These are phyloP conservation scores for Tilletia indica DNA, from an alignment of 1,284 basidiomycete genomes.

Conservation along the genomic window DNA sequence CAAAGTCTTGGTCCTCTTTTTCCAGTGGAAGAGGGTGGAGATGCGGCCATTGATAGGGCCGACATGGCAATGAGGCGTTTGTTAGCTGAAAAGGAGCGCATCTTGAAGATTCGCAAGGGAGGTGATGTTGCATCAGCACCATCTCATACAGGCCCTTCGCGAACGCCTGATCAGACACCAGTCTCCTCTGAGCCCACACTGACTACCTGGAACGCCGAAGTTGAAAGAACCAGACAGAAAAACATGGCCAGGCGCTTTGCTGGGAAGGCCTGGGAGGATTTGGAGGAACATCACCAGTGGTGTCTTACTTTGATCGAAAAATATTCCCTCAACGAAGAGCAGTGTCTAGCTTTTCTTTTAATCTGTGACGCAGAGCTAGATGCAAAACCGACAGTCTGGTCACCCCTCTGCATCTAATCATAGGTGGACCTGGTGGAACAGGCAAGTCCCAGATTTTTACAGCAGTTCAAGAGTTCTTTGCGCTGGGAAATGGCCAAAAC, in stretches of 20 bases:
- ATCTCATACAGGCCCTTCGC: no score
- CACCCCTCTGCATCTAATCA: not conserved
- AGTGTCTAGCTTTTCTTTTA: not conserved
- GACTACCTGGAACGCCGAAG: no score
- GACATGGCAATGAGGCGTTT: no score
- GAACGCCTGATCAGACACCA: no score
- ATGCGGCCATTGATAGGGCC: no score
- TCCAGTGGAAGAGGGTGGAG: no score
- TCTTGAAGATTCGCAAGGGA: no score
- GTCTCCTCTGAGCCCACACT: no score
- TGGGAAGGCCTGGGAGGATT: not conserved
- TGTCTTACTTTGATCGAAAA: not conserved
- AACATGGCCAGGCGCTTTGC: not conserved
- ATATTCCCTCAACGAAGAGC: slow-evolving; percentile 3
- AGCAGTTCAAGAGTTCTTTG: not conserved
- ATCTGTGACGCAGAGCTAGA: not conserved
- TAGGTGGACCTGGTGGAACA: not conserved
- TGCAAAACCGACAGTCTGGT: not conserved
- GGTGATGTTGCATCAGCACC: no score
- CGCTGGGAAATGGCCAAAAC: not conserved
- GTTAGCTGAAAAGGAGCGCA: no score
- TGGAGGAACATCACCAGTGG: not conserved
- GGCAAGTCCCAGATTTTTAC: not conserved
- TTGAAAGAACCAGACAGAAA: no score
- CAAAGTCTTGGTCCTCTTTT: no score